Evolutionary conservation across 306 rosid species (phyloP), one percentile per base, ranked within the genome.

Genomic region (Sicyos baderoa): DNA sequence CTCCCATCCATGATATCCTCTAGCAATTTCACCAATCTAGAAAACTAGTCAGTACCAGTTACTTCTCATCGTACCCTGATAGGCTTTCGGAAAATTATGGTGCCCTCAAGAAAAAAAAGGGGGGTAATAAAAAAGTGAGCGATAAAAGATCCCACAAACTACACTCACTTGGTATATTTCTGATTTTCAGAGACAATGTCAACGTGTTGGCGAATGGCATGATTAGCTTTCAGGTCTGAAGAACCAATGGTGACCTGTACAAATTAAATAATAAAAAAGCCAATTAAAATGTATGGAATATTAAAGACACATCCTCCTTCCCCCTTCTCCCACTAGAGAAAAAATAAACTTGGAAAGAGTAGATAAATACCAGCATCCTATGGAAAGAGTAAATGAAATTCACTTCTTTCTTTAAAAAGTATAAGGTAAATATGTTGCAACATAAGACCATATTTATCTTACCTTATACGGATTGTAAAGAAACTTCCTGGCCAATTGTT

Each of bases 1-100:
- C 99, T 93, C 58, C 97, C 97, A 82, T 93, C 97, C 97, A 93
- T 93, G 75, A 90, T 90, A 74, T 90, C 99, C 79, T 93, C 97
- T 35, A 93, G 88, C 82, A 93, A 88, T 68, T 88, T 93, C 72
- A 93, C 97, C 84, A 93, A 79, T 85, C 99, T 93, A 79, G 54
- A 72, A 65, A 79, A 80, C 49, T 16, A 75, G 82, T 79, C 71
- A 71, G 63, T 65, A 70, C 75, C 54, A 58, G 21, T 47, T 57
- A 53, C 65, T 55, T 51, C 27, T 47, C 19, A 81, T 67, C 72
- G 82, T 62, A 63, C 64, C 64, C 60, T 47, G 37, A 25, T 9
- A 58, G 53, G 73, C 23, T 48, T 69, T 32, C 25, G 44, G 76
- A 72, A 47, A 54, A 75, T 47, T 23, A 42, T 35, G 68, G 14